Percentiles rank a stretch among this genome's conserved stretches.
phyloP scores from a whole-genome alignment of 78 protist genomes.

The Dictyostelium brefeldianum region DNA sequence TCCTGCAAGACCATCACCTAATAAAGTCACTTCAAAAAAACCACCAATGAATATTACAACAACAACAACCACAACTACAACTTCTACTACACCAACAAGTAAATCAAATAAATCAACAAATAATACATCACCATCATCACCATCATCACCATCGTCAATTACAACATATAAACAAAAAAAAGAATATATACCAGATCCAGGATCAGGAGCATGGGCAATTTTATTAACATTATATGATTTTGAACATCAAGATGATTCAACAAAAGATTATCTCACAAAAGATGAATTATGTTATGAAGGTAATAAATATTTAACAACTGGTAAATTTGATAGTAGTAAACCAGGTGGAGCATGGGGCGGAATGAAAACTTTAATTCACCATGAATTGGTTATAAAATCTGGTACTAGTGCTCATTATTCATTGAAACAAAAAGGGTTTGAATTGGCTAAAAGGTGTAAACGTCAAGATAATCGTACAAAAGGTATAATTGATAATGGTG shows the following conservation, averaged over 20 bases:
- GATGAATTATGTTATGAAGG: background rate
- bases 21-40: background rate
- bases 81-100: background rate
- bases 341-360: background rate
- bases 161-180: background rate
- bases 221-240: background rate
- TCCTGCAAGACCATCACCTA: background rate
- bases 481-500: background rate
- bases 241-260: background rate
- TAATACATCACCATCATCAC: too few species aligned
- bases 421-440: slow-evolving; percentile 12
- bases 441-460: background rate
- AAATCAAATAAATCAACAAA: background rate
- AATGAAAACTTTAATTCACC: slow-evolving; percentile 8
- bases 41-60: background rate
- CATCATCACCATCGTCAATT: background rate
- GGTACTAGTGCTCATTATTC: background rate
- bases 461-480: background rate
- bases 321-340: background rate
- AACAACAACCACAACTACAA: too few species aligned
- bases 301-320: background rate
- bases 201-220: slow-evolving; percentile 61
- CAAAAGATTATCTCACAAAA: background rate
- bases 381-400: background rate
- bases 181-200: slow-evolving; percentile 4